These are phyloP conservation scores for Pythium periplocum DNA, from an alignment of 352 stramenopile species.

Conservation along the genomic window DNA sequence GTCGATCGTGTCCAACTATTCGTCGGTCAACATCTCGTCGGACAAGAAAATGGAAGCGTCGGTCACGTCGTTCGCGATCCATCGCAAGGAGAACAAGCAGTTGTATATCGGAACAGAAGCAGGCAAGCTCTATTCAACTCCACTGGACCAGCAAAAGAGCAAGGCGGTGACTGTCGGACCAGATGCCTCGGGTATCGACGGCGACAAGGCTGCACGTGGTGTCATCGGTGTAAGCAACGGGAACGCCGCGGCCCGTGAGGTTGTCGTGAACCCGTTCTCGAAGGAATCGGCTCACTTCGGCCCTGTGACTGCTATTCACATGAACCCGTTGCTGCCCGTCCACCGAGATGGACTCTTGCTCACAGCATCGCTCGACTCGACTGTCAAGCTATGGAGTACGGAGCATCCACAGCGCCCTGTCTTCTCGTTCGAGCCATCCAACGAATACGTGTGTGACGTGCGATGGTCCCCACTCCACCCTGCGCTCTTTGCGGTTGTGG, in stretches of 20 bases:
- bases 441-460: constrained; percentile 87
- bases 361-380: constrained; percentile 83
- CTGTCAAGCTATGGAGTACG: constrained; percentile 83
- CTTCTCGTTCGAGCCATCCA: constrained; percentile 82
- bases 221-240: background rate
- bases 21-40: constrained; percentile 45
- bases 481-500: constrained; percentile 77
- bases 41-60: constrained; percentile 86
- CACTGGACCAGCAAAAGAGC: constrained; percentile 68
- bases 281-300: constrained; percentile 76
- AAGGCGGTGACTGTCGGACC: constrained; percentile 23
- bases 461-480: constrained; percentile 78
- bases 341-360: constrained; percentile 77
- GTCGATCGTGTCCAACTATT: constrained; percentile 74
- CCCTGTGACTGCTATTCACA: constrained; percentile 80
- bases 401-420: constrained; percentile 65
- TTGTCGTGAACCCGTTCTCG: constrained; percentile 62
- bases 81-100: constrained; percentile 79
- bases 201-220: background rate
- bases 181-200: constrained; percentile 11
- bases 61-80: constrained; percentile 76
- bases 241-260: constrained; percentile 36
- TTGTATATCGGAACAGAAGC: constrained; percentile 83
- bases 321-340: constrained; percentile 64
- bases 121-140: constrained; percentile 73